Evolutionary conservation across 1,284 basidiomycete genomes (phyloP).

Genomic region (Pholiota adiposa): DNA sequence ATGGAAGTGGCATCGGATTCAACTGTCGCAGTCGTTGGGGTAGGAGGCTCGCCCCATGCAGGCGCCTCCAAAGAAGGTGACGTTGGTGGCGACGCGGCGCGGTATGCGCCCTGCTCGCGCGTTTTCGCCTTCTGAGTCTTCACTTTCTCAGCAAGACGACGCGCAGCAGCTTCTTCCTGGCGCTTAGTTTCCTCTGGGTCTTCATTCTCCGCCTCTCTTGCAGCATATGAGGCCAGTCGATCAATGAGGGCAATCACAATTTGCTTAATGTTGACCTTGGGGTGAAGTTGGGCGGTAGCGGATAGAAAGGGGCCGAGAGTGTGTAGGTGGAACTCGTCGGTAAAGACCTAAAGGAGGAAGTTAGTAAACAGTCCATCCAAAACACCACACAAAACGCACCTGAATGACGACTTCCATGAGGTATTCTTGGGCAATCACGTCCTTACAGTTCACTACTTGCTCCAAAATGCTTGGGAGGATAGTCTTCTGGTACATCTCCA

Average conservation of each 20-base stretch:
- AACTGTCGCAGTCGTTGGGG: conserved; percentile 34
- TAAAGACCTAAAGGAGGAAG: conserved; percentile 74
- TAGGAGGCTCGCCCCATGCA: conserved; percentile 42
- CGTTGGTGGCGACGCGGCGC: conserved; percentile 31
- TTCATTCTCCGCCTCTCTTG: conserved; percentile 91
- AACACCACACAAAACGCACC: conserved; percentile 41
- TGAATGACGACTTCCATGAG: conserved; percentile 98
- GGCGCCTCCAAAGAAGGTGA: conserved; percentile 38
- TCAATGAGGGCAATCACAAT: conserved; percentile 97
- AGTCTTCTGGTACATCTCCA: conserved; percentile 83
- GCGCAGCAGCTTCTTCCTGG: conserved; percentile 90
- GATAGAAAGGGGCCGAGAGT: conserved; percentile 91
- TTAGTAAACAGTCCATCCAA: background rate
- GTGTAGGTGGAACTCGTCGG: conserved; percentile 95
- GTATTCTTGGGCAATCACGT: conserved; percentile 97
- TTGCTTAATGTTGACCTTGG: conserved; percentile 95
- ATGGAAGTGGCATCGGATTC: conserved; percentile 31
- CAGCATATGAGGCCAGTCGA: conserved; percentile 92
- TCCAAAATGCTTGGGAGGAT: conserved; percentile 92
- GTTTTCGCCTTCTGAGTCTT: conserved; percentile 68
- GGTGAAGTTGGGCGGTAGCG: conserved; percentile 91
- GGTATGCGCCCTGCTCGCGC: conserved; percentile 54
- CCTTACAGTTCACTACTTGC: conserved; percentile 96
- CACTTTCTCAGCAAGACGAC: conserved; percentile 84
- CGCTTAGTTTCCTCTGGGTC: conserved; percentile 89